A percentile compares a stretch with the other conserved stretches of the same genome.
Conservation (phyloP, 1,139 yeast species). For the Geotrichum reessii region DNA sequence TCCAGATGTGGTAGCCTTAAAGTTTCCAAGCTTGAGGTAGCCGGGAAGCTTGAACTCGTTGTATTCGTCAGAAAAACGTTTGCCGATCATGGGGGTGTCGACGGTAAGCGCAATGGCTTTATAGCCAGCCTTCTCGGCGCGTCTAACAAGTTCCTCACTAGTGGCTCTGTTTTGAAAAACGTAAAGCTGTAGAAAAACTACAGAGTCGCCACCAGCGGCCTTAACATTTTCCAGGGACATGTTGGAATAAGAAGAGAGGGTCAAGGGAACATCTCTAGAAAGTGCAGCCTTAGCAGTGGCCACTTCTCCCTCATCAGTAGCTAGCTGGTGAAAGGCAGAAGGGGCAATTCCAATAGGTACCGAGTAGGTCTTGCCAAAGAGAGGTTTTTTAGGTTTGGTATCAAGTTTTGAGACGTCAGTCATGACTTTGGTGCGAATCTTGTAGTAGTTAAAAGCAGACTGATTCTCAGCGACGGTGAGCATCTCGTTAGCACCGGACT, state of each 20-base stretch:
- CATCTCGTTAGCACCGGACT: conserved; percentile 37
- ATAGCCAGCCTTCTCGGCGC: conserved; percentile 50
- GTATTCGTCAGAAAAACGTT: conserved; percentile 52
- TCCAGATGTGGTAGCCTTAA: conserved; percentile 23
- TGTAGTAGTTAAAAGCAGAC: conserved; percentile 31
- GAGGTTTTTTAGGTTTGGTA: conserved; percentile 29
- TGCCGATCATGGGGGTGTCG: conserved; percentile 63
- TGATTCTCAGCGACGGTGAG: conserved; percentile 34
- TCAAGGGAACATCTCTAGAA: conserved; percentile 34
- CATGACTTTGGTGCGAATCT: conserved; percentile 44
- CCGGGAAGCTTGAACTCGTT: conserved; percentile 43
- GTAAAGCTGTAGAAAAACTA: conserved; percentile 41
- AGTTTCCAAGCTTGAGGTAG: conserved; percentile 34
- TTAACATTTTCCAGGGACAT: conserved; percentile 32
- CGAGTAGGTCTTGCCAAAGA: conserved; percentile 42
- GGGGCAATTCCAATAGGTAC: conserved; percentile 64
- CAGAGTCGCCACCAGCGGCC: conserved; percentile 31
- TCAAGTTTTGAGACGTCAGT: conserved; percentile 40
- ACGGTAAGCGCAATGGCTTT: conserved; percentile 61
- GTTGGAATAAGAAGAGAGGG: conserved; percentile 35
- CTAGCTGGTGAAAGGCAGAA: conserved; percentile 59
- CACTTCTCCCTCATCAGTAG: conserved; percentile 58
- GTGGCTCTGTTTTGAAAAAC: conserved; percentile 43
- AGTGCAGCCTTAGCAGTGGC: conserved; percentile 37
- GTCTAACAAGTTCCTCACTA: conserved; percentile 41